Base-by-base conservation (phyloP, 345 rosid species). In the Geranium rotundifolium region DNA sequence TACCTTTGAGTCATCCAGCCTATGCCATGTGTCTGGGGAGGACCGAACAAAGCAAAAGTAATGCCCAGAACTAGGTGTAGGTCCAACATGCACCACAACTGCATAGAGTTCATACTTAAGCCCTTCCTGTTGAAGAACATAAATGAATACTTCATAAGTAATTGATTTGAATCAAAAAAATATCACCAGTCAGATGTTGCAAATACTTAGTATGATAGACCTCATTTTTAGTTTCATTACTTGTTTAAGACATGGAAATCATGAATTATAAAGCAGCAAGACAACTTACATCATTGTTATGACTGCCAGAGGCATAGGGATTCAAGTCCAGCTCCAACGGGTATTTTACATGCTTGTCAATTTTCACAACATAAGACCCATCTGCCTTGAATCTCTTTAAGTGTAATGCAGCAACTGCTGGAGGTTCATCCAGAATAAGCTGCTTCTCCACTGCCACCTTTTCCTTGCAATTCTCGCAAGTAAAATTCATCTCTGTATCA, bases 311-410 rank as follows among this genome's bases (percentile, higher is more conserved):
- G 68, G 77, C 76, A 71, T 81, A 95, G 62, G 95, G 96, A 72
- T 56, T 67, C 75, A 95, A 75, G 76, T 95, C 93, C 65, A 95
- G 60, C 80, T 86, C 91, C 66, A 88, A 72, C 7, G 99, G 99
- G 64, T 86, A 82, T 57, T 63, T 58, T 14, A 95, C 83, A 61
- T 75, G 95, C 57, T 95, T 85, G 66, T 72, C 82, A 57, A 88
- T 84, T 80, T 95, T 95, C 71, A 81, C 86, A 70, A 86, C 75
- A 62, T 7, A 73, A 10, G 34, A 20, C n/a, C 93, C 96, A 72
- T 84, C 84, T 55, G 64, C 79, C 74, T 90, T 90, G 80, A 95
- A 95, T 74, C 96, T 86, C 78, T 95, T 95, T 63, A 95, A 75
- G 73, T 86, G 95, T 63, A 95, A 80, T 69, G 86, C 72, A 56